Evolutionary conservation across 163 green algal species (phyloP), one percentile per base, ranked within the genome.

Genomic region (Chlorella variabilis): DNA sequence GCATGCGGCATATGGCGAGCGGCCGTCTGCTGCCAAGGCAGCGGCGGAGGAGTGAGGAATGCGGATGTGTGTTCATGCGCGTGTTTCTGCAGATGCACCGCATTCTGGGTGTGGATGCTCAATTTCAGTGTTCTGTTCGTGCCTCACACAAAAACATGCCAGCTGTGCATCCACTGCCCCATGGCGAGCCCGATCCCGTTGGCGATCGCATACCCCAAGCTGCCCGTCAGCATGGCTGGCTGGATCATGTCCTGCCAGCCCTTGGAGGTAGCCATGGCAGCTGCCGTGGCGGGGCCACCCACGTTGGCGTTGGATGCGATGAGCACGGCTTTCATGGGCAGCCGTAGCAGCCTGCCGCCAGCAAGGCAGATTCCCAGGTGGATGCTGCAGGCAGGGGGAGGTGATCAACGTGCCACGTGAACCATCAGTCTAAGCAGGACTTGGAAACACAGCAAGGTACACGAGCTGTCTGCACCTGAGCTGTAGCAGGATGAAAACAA

Each of bases 241-340:
- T 87, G 82, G 7, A 94, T 70, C 84, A 92, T 83, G 69, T 87
- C 33, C 11, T 62, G 54, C 91, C 91, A 95, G 2, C 80, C 71
- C 20, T 88, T 80, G 20, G 77, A 58, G 18, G 78, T 69, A 25
- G 90, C 90, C 88, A 94, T 95, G 27, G 89, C 91, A 17, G 85
- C 91, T 23, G 91, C 91, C 3, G 91, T 95, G 31, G 83, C 87
- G 41, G 91, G 88, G 18, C 91, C 91, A n/a, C 91, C 91, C 23
- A 95, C 84, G 65, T 91, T 91, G 27, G 90, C 90, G 82, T 95
- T 95, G 49, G 81, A 89, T 1, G 90, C 91, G 9, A 91, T 90
- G n/a, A 95, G 77, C 6, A 95, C 75, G 13, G 54, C 67, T 25
- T 83, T 49, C 70, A 82, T 81, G 36, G 79, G 83, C 48, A 88